phyloP scores from a whole-genome alignment of 305 asterid species.

The Euphrasia arctica region DNA sequence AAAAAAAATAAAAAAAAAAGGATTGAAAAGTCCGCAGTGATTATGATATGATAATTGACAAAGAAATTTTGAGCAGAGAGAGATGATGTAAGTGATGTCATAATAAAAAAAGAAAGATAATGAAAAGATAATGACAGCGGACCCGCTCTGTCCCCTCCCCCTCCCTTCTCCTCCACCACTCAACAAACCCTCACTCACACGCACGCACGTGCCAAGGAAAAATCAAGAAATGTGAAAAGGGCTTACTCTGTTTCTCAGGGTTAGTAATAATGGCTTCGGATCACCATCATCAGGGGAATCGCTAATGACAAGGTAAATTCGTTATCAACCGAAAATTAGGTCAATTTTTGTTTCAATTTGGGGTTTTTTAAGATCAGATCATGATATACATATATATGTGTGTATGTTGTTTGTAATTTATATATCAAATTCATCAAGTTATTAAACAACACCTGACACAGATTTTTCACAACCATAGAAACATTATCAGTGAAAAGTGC shows the following conservation, averaged over 20 bases:
- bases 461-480: slow-evolving; percentile 13
- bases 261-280: slow-evolving; percentile 21
- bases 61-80: slow-evolving; percentile 11
- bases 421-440: neutral
- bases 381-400: neutral
- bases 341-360: neutral
- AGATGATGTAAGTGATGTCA: slow-evolving; percentile 13
- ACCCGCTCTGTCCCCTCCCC: slow-evolving; percentile 21
- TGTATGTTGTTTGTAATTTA: neutral
- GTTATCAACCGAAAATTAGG: neutral
- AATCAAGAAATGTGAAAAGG: neutral
- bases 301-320: slow-evolving; percentile 11
- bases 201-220: slow-evolving; percentile 16
- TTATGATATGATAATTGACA: slow-evolving; percentile 39
- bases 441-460: neutral
- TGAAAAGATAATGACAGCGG: slow-evolving; percentile 35
- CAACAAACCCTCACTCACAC: neutral
- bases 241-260: slow-evolving; percentile 21
- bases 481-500: slow-evolving; percentile 25
- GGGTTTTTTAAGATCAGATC: neutral
- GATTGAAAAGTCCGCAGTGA: slow-evolving; percentile 12
- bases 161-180: slow-evolving; percentile 1
- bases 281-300: slow-evolving; percentile 26
- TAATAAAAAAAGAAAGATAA: slow-evolving; percentile 28
- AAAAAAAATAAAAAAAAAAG: neutral